Conservation (phyloP, 768 basidiomycete species). For the Cystobasidium ongulense region DNA sequence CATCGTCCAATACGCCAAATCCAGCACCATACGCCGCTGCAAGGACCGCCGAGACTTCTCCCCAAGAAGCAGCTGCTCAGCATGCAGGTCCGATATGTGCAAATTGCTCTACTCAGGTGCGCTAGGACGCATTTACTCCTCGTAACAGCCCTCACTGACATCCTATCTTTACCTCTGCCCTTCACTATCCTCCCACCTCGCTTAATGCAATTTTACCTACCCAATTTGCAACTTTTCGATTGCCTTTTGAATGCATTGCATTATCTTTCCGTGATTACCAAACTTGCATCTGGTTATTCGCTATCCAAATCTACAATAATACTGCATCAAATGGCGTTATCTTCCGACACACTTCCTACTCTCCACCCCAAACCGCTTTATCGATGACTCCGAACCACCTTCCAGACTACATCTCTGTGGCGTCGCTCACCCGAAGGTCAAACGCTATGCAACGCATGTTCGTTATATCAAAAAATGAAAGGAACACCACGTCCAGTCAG, state of each 20-base stretch:
- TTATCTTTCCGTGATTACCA: neutral
- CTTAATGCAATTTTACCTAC: neutral
- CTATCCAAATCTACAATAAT: too few relatives aligned
- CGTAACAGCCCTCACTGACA: neutral
- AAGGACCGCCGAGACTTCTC: neutral
- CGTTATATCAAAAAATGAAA: slow-evolving; percentile 43
- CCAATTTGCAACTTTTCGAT: neutral
- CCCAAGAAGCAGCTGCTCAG: neutral
- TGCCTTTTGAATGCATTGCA: neutral
- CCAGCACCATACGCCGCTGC: neutral
- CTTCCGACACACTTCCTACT: too few relatives aligned
- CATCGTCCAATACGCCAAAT: neutral
- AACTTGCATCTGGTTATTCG: too few relatives aligned
- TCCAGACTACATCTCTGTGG: slow-evolving; percentile 42
- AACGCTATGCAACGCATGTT: slow-evolving; percentile 43
- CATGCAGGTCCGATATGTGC: slow-evolving; percentile 9
- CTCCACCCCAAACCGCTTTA: neutral
- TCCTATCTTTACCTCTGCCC: neutral
- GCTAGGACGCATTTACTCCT: neutral
- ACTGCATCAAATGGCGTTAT: too few relatives aligned
- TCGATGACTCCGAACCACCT: neutral
- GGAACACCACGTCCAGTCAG: slow-evolving; percentile 41
- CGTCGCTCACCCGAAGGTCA: slow-evolving; percentile 39
- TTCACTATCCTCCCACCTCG: neutral
- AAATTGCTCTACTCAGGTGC: slow-evolving; percentile 15